Evolutionary conservation across 805 yeast species (phyloP), one percentile per base, ranked within the genome.

Genomic region (Nakazawaea holstii): DNA sequence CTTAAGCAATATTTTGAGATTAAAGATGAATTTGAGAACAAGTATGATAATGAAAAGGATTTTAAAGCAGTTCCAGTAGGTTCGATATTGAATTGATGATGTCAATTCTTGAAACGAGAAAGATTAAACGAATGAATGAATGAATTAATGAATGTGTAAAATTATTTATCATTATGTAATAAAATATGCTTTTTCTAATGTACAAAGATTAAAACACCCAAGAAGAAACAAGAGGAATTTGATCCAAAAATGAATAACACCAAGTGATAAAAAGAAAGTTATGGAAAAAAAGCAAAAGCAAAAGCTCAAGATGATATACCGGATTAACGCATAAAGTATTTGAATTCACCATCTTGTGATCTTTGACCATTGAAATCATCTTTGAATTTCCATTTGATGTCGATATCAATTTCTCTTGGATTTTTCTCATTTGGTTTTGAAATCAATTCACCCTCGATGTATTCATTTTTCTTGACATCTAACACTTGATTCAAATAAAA

Each of bases 341-440:
- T 75, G 65, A 72, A 74, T 62, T 79, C 76, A 52, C 88, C 89
- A 50, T 62, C 60, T 58, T 72, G 75, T 26, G 77, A 73, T 65
- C 94, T 76, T 41, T 67, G 59, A 41, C 74, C 77, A 30, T 66
- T 70, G 39, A 63, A 67, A 49, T 77, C 80, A 20, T 67, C 65
- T 49, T 72, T 61, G 54, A 74, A 69, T 33, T 69, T 68, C 82
- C 82, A 87, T 28, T 66, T 69, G 50, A 92, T 74, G 58, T 80
- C 84, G 56, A 94, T 79, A 61, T 92, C 97, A 58, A 92, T 70
- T 59, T 94, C 97, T 68, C 99, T 79, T 52, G 94, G 95, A 66
- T 94, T 94, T 45, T 52, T 61, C 40, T 63, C 65, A 65, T 87
- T 90, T 49, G 98, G 98, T 59, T 82, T 74, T 53, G 87, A 82